These are phyloP conservation scores for Syzygium jambos DNA, from an alignment of 345 rosid genomes.

Conservation along the genomic window DNA sequence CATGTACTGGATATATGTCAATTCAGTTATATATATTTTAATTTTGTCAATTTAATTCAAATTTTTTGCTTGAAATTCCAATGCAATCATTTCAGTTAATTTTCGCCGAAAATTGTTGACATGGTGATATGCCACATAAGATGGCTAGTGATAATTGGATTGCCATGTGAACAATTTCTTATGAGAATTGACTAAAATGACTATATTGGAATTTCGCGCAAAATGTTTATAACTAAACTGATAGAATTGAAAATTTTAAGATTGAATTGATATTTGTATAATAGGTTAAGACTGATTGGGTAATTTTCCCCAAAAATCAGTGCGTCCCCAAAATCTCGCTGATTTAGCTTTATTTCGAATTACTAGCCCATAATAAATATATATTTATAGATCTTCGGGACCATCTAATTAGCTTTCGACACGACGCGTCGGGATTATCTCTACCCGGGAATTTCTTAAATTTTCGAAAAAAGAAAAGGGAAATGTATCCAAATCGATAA, in stretches of 20 bases:
- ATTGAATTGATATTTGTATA: fast-evolving
- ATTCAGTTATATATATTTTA: fast-evolving
- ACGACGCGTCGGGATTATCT: too few species aligned
- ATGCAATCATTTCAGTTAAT: fast-evolving
- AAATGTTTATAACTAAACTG: fast-evolving
- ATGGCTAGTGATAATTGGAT: fast-evolving
- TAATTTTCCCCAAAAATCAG: too few species aligned
- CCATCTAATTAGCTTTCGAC: too few species aligned
- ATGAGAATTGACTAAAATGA: too few species aligned
- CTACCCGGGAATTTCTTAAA: too few species aligned
- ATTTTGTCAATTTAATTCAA: not conserved
- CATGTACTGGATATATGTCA: not conserved
- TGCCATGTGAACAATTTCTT: fast-evolving
- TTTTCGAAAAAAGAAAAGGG: too few species aligned
- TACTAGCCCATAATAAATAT: too few species aligned
- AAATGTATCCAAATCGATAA: too few species aligned
- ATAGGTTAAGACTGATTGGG: fast-evolving
- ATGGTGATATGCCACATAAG: not conserved
- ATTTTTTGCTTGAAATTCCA: fast-evolving
- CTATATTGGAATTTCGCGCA: fast-evolving
- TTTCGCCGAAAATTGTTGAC: too few species aligned
- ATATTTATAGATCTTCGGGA: too few species aligned
- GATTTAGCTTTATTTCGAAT: too few species aligned
- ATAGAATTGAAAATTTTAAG: fast-evolving
- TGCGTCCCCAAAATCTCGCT: too few species aligned